Conservation (phyloP, 176 grass and related monocot genomes). For the Bromus sterilis region DNA sequence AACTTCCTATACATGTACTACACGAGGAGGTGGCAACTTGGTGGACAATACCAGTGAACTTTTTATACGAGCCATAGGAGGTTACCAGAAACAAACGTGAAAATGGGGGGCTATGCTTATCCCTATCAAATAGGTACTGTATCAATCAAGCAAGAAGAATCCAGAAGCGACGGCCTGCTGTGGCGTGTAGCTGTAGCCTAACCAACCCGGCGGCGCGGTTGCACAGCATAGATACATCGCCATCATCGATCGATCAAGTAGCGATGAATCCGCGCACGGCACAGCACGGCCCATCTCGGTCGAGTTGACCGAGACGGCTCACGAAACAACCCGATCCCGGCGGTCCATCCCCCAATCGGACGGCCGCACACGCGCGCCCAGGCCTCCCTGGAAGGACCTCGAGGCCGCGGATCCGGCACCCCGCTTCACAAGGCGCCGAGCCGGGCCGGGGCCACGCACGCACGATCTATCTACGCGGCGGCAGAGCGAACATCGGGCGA, state of each 20-base stretch:
- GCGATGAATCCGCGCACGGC: slow-evolving; percentile 23
- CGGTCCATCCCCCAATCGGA: slow-evolving; percentile 1
- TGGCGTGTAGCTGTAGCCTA: neutral
- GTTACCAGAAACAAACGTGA: neutral
- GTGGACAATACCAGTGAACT: neutral
- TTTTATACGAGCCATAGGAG: neutral
- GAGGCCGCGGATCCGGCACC: slow-evolving; percentile 5
- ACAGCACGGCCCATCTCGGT: neutral
- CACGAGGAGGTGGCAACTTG: neutral
- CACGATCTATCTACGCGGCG: slow-evolving; percentile 4
- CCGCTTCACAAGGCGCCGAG: neutral
- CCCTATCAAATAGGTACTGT: neutral
- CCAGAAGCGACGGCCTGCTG: neutral
- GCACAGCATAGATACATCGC: neutral
- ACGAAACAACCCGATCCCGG: neutral
- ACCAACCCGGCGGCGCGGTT: neutral
- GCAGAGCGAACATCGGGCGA: neutral
- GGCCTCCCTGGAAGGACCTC: neutral
- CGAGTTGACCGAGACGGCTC: neutral
- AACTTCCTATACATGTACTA: neutral
- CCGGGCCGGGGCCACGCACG: neutral
- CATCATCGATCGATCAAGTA: neutral
- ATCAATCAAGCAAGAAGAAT: neutral
- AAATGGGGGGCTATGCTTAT: neutral
- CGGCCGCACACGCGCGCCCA: neutral